Conservation (phyloP, 305 asterid species). For the Solanum hybrid region DNA sequence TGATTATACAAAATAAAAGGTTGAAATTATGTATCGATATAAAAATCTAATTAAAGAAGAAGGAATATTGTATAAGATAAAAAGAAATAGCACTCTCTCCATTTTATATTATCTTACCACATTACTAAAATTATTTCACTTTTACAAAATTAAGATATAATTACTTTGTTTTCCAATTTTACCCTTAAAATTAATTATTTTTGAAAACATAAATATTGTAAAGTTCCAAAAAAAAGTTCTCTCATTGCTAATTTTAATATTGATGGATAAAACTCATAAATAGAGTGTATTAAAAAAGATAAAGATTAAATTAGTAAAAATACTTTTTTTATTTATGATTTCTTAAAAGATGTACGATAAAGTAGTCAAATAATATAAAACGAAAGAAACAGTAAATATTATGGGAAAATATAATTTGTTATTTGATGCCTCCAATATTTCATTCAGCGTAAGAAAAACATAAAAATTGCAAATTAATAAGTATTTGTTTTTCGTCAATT, state of each 20-base stretch:
- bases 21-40: not conserved
- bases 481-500: not conserved
- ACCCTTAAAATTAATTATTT: not conserved
- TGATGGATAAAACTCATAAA: not conserved
- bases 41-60: not conserved
- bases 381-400: not conserved
- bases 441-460: not conserved
- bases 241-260: not conserved
- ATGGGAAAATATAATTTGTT: too few species aligned
- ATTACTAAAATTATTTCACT: not conserved
- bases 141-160: not conserved
- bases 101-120: not conserved
- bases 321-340: too few species aligned
- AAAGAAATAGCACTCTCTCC: not conserved
- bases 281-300: not conserved
- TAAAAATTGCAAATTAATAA: not conserved
- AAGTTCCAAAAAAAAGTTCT: not conserved
- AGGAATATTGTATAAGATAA: not conserved
- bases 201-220: not conserved
- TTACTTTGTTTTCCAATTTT: not conserved
- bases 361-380: too few species aligned
- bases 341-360: not conserved
- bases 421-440: not conserved
- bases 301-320: too few species aligned
- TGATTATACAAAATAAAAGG: not conserved